Evolutionary conservation across 106 monocot species (phyloP).

Genomic region (Xerophyta viscosa): DNA sequence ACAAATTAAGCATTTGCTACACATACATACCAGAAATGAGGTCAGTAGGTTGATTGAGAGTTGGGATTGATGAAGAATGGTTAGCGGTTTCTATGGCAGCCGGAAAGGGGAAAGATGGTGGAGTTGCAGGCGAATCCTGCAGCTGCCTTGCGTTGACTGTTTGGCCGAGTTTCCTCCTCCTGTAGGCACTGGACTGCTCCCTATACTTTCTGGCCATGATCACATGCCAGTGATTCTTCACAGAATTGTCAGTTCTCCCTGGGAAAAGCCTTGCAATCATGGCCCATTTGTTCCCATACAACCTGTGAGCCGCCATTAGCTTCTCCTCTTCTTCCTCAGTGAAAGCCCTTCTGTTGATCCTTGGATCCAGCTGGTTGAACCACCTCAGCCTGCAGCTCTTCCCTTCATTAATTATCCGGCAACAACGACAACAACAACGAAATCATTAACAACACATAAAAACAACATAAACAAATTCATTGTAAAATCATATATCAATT

Average conservation of each 20-base stretch:
- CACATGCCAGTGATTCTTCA: conserved; percentile 98
- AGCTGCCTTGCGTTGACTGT: conserved; percentile 19
- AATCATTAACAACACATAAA: not conserved
- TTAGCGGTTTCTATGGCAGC: not conserved
- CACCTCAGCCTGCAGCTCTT: conserved; percentile 90
- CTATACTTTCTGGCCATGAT: conserved; percentile 91
- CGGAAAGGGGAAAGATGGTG: conserved; percentile 8
- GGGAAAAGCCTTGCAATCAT: conserved; percentile 85
- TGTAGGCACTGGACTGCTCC: conserved; percentile 58
- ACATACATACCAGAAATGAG: conserved; percentile 27
- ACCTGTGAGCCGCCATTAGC: conserved; percentile 76
- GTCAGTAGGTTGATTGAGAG: conserved; percentile 29
- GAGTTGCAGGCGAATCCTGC: conserved; percentile 3
- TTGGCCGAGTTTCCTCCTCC: conserved; percentile 58
- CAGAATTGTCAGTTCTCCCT: conserved; percentile 83
- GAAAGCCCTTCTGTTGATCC: conserved; percentile 78
- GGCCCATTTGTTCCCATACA: conserved; percentile 92
- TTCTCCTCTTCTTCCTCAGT: conserved; percentile 82
- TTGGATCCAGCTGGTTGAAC: conserved; percentile 95
- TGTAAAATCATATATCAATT: not conserved
- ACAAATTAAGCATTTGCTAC: too few relatives aligned
- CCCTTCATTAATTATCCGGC: conserved; percentile 34
- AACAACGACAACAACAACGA: not conserved
- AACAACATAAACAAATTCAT: not conserved
- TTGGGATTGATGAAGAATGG: too few relatives aligned